Conservation (phyloP, 2,329 filamentous ascomycete species). For the Tolypocladium cylindrosporum region DNA sequence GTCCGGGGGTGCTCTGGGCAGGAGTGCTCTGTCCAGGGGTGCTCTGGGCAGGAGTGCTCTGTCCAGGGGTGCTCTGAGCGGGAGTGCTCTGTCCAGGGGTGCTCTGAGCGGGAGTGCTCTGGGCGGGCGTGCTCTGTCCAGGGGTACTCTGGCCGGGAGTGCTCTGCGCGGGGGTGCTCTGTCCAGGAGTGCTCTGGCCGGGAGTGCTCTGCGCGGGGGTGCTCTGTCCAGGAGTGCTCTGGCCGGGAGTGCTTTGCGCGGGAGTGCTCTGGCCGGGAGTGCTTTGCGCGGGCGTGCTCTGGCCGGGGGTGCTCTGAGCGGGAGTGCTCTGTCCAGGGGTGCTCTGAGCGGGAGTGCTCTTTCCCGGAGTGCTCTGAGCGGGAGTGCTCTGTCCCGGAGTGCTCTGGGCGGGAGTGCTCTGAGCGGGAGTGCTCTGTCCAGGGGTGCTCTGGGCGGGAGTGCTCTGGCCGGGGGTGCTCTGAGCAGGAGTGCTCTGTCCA, state of each 20-base stretch:
- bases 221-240: background rate
- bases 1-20: no score
- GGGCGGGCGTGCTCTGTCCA: background rate
- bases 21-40: no score
- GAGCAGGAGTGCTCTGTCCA: background rate
- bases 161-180: constrained; percentile 5
- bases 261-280: constrained; percentile 4
- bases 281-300: background rate
- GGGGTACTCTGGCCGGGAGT: constrained; percentile 2
- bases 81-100: no score
- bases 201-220: background rate
- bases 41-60: no score
- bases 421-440: background rate
- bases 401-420: background rate
- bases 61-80: no score
- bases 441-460: constrained; percentile 3
- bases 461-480: background rate
- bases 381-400: constrained; percentile 1
- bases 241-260: constrained; percentile 6
- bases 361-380: constrained; percentile 2
- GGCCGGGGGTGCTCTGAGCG: background rate
- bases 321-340: constrained; percentile 6
- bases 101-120: no score
- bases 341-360: constrained; percentile 5
- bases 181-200: constrained; percentile 1